A percentile compares a stretch with the other conserved stretches of the same genome.
These are phyloP conservation scores for Arctium minus DNA, from an alignment of 129 eudicot genomes.

Conservation along the genomic window DNA sequence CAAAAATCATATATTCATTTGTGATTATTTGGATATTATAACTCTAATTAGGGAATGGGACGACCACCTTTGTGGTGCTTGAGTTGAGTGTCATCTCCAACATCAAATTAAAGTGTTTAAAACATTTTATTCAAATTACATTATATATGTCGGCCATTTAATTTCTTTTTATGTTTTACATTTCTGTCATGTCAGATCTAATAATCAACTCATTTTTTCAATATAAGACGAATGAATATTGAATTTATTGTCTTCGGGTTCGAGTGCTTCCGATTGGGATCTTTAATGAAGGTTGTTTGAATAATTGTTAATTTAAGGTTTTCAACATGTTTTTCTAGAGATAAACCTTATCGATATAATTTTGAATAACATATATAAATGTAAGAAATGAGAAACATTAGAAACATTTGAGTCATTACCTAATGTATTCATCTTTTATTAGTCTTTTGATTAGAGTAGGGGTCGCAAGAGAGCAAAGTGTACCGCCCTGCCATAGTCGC, in stretches of 20 bases:
- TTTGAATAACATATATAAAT: too few species aligned
- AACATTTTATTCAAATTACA: background rate
- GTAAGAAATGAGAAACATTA: background rate
- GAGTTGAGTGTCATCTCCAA: constrained; percentile 11
- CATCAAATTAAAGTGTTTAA: constrained; percentile 6
- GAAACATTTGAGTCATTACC: background rate
- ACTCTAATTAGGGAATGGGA: background rate
- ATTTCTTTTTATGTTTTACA: background rate
- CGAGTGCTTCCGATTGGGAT: background rate
- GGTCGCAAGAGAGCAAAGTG: too few species aligned
- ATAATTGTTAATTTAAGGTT: background rate
- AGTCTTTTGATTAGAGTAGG: too few species aligned
- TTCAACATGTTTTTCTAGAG: background rate
- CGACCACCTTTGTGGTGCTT: constrained; percentile 11
- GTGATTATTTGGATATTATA: background rate
- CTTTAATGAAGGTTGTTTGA: background rate
- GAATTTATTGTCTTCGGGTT: background rate
- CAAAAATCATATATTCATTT: too few species aligned
- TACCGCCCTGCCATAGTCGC: too few species aligned
- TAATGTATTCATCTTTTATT: too few species aligned
- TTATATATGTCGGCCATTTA: constrained; percentile 17
- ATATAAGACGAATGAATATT: background rate
- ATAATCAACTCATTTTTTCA: background rate
- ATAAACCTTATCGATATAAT: background rate
- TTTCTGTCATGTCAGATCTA: background rate